A percentile compares a stretch with the other conserved stretches of the same genome.
Evolutionary conservation across 106 monocot species (phyloP).

Genomic region (Acanthochlamys bracteata): DNA sequence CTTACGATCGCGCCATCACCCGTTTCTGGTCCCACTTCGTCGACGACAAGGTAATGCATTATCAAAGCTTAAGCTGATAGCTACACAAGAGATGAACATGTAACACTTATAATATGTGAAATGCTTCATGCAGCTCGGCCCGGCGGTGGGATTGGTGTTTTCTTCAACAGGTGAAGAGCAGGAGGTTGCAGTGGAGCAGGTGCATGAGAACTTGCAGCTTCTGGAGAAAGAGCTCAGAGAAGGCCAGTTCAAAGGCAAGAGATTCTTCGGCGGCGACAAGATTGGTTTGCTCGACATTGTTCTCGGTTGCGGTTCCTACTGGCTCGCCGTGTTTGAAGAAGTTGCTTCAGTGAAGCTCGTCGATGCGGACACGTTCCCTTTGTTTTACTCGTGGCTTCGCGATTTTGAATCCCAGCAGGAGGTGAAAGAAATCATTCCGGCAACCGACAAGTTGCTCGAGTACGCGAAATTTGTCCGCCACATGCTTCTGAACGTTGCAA

Average conservation of each 20-base stretch:
- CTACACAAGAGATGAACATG: not conserved
- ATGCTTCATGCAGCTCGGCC: conserved; percentile 30
- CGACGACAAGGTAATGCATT: conserved; percentile 34
- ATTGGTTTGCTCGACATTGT: conserved; percentile 71
- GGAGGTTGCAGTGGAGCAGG: conserved; percentile 35
- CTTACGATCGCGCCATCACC: conserved; percentile 33
- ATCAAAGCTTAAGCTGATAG: not conserved
- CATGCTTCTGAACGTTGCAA: conserved; percentile 26
- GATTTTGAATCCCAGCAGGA: conserved; percentile 49
- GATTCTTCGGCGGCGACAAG: conserved; percentile 71
- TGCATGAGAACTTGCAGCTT: conserved; percentile 42
- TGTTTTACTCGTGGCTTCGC: conserved; percentile 47
- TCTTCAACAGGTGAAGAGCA: conserved; percentile 43
- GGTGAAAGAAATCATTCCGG: conserved; percentile 58
- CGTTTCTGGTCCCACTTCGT: conserved; percentile 64
- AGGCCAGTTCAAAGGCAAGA: conserved; percentile 56
- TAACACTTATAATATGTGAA: too few relatives aligned
- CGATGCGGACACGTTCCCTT: conserved; percentile 42
- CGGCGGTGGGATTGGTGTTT: conserved; percentile 47
- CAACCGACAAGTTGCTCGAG: conserved; percentile 39
- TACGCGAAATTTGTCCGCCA: conserved; percentile 38
- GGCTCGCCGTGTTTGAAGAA: conserved; percentile 59
- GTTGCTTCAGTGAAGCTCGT: conserved; percentile 52
- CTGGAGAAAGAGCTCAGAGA: conserved; percentile 59
- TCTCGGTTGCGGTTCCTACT: conserved; percentile 66